Evolutionary conservation across 2,329 filamentous ascomycete species (phyloP).

Genomic region (Claviceps capensis): DNA sequence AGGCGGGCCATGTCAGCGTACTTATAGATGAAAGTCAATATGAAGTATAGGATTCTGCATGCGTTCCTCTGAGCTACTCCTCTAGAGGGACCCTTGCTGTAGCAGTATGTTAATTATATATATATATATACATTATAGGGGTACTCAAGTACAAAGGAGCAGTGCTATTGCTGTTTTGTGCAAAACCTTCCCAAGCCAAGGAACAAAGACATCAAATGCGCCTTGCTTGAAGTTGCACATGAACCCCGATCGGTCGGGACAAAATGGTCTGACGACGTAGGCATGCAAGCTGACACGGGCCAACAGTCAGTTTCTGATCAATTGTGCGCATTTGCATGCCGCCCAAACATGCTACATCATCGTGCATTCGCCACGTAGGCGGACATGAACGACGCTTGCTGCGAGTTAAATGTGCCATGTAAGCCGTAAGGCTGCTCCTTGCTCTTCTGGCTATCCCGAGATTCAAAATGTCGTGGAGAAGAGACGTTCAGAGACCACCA

Average conservation of each 20-base stretch:
- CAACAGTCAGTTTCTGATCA: background rate
- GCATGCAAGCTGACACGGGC: background rate
- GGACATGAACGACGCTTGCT: conserved; percentile 25
- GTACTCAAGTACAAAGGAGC: no score
- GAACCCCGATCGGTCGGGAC: no score
- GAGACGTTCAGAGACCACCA: no score
- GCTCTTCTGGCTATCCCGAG: conserved; percentile 21
- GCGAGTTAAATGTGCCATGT: conserved; percentile 27
- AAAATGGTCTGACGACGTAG: background rate
- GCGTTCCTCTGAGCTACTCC: no score
- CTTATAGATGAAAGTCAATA: no score
- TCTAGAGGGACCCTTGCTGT: no score
- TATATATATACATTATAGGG: no score
- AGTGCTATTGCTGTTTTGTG: no score
- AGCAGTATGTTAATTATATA: no score
- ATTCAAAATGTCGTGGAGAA: conserved; percentile 21
- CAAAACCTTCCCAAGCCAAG: background rate
- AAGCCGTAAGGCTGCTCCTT: conserved; percentile 25
- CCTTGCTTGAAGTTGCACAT: background rate
- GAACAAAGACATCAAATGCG: background rate
- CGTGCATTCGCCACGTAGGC: conserved; percentile 20
- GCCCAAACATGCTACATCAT: background rate
- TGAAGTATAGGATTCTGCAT: no score
- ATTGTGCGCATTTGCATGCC: no score
- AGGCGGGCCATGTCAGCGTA: no score